Conservation (phyloP, 257 asterid species). For the Solanum rostratum region DNA sequence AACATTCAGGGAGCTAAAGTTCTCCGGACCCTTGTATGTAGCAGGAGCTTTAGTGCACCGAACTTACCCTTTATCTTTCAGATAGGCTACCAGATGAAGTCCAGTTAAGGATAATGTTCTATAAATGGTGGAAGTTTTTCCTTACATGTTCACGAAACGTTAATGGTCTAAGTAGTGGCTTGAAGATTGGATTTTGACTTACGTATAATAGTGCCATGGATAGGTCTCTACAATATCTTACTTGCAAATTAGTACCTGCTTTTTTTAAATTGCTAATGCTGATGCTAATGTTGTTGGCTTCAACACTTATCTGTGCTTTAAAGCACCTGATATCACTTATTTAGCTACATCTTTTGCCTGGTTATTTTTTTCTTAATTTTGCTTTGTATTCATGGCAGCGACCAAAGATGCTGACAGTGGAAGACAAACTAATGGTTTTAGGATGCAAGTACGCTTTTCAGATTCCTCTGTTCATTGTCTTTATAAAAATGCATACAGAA, state of each 20-base stretch:
- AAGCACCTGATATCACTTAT: background rate
- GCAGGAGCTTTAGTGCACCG: too few relatives aligned
- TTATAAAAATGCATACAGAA: background rate
- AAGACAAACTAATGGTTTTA: constrained; percentile 64
- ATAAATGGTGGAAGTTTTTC: background rate
- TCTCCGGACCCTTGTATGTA: too few relatives aligned
- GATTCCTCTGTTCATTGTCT: constrained; percentile 7
- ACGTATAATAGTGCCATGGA: background rate
- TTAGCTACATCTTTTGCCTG: background rate
- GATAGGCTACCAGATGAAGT: background rate
- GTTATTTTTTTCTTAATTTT: background rate
- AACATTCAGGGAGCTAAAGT: too few relatives aligned
- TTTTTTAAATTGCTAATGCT: background rate
- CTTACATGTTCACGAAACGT: background rate
- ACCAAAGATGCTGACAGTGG: constrained; percentile 73
- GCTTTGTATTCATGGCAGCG: constrained; percentile 41
- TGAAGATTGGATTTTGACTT: background rate
- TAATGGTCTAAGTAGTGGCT: background rate
- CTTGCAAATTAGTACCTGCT: background rate
- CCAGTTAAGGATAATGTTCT: background rate
- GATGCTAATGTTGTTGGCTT: background rate
- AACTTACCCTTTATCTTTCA: background rate
- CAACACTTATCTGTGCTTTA: background rate
- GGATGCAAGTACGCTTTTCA: constrained; percentile 75
- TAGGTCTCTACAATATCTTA: background rate